Conservation (phyloP, 768 basidiomycete species). For the Phanerochaete sordida region DNA sequence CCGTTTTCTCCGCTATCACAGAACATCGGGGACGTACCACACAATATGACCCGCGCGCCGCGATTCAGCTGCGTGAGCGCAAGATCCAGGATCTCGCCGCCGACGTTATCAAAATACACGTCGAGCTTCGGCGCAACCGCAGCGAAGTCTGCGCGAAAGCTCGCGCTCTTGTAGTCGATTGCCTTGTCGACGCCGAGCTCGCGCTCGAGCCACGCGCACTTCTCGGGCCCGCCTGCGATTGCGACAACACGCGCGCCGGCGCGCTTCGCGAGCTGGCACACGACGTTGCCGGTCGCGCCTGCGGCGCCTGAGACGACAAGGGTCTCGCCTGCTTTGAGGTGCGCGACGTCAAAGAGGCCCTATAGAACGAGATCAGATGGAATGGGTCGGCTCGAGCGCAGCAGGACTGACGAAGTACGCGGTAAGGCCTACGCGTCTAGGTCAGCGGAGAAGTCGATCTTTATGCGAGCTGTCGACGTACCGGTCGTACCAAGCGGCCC, state of each 20-base stretch:
- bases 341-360: constrained; percentile 80
- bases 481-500: constrained; percentile 79
- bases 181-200: constrained; percentile 82
- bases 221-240: constrained; percentile 81
- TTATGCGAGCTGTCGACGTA: constrained; percentile 28
- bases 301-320: constrained; percentile 90
- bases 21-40: constrained; percentile 50
- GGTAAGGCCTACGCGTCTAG: constrained; percentile 57
- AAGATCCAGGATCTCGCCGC: constrained; percentile 79
- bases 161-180: constrained; percentile 82
- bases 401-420: constrained; percentile 74
- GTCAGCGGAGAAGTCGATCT: not conserved
- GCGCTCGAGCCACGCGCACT: constrained; percentile 81
- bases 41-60: constrained; percentile 74
- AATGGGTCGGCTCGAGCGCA: not conserved
- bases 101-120: constrained; percentile 83
- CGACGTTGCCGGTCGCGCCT: constrained; percentile 82
- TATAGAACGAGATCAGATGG: constrained; percentile 20
- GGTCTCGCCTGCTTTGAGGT: constrained; percentile 80
- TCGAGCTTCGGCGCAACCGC: constrained; percentile 67
- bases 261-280: constrained; percentile 80
- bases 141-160: constrained; percentile 72
- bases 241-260: constrained; percentile 81
- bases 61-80: constrained; percentile 71
- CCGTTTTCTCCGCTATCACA: not conserved